Evolutionary conservation across 208 protist species (phyloP).

Genomic region (Trypanosoma rangeli): DNA sequence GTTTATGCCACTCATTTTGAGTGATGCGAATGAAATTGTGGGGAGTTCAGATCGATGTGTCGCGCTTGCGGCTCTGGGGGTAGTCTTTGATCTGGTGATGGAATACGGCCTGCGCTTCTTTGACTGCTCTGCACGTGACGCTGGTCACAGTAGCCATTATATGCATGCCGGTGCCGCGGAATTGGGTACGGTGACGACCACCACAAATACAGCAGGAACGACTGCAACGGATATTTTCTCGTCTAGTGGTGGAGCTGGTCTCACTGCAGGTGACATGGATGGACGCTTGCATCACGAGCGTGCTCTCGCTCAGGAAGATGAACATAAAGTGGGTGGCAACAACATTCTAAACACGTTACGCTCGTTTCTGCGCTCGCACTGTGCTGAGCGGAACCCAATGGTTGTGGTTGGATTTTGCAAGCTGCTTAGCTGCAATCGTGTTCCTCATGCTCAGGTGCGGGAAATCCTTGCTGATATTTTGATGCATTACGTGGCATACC

Average conservation of each 20-base stretch:
- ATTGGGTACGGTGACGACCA: neutral
- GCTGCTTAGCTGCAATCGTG: constrained; percentile 84
- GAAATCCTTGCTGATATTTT: constrained; percentile 67
- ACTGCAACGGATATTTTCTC: neutral
- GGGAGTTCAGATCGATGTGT: constrained; percentile 30
- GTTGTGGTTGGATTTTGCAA: constrained; percentile 79
- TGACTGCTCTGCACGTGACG: constrained; percentile 30
- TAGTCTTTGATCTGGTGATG: constrained; percentile 81
- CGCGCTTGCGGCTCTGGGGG: constrained; percentile 64
- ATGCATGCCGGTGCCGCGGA: constrained; percentile 6
- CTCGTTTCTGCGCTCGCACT: constrained; percentile 42
- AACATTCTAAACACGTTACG: constrained; percentile 54
- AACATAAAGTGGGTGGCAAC: constrained; percentile 78
- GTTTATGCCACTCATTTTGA: constrained; percentile 85
- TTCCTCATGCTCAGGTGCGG: constrained; percentile 50
- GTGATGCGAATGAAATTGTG: constrained; percentile 50
- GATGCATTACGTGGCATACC: constrained; percentile 48
- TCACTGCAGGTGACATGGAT: constrained; percentile 28
- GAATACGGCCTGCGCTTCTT: constrained; percentile 91
- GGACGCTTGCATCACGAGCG: constrained; percentile 75
- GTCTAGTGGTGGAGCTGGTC: constrained; percentile 18
- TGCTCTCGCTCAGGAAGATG: constrained; percentile 74
- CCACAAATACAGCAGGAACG: constrained; percentile 11
- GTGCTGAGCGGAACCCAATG: constrained; percentile 42
- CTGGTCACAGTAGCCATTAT: neutral